Conservation (phyloP, 1,139 yeast genomes). For the Suhomyces coccinellae region DNA sequence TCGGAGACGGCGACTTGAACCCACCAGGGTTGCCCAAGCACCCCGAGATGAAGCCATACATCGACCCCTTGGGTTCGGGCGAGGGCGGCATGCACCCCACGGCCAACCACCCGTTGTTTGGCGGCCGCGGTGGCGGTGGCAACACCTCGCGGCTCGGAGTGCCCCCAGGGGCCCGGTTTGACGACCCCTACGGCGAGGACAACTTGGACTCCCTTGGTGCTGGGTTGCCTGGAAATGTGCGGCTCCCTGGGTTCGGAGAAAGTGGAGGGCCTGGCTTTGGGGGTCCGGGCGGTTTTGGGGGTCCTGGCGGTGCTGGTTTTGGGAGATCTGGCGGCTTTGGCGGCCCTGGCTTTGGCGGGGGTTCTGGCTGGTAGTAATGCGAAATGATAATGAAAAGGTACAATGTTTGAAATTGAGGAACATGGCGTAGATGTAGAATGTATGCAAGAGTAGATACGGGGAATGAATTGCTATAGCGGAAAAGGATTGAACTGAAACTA, state of each 20-base stretch:
- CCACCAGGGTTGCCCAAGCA: slow-evolving; percentile 49
- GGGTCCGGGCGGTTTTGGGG: slow-evolving; percentile 10
- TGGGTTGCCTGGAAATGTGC: slow-evolving; percentile 49
- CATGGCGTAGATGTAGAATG: too few relatives aligned
- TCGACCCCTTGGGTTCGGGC: slow-evolving; percentile 33
- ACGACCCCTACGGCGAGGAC: slow-evolving; percentile 52
- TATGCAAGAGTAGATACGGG: too few relatives aligned
- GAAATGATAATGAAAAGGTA: too few relatives aligned
- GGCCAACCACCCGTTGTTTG: slow-evolving; percentile 51
- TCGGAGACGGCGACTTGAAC: slow-evolving; percentile 53
- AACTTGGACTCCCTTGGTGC: slow-evolving; percentile 43
- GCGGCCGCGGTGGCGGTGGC: slow-evolving; percentile 24
- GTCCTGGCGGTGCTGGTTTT: not conserved
- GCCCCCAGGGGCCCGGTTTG: slow-evolving; percentile 56
- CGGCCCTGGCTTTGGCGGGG: slow-evolving; percentile 7
- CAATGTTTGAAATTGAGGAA: too few relatives aligned
- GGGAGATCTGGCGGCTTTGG: too few relatives aligned
- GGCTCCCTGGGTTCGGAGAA: slow-evolving; percentile 19
- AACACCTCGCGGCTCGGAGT: slow-evolving; percentile 32
- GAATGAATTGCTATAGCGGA: too few relatives aligned
- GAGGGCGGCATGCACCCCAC: slow-evolving; percentile 60
- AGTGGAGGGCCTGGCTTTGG: slow-evolving; percentile 9
- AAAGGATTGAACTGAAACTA: too few relatives aligned
- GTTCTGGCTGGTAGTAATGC: too few relatives aligned
- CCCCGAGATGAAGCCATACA: slow-evolving; percentile 43